phyloP scores from a whole-genome alignment of 2,329 filamentous ascomycete species.

The Pseudocercospora ulei region DNA sequence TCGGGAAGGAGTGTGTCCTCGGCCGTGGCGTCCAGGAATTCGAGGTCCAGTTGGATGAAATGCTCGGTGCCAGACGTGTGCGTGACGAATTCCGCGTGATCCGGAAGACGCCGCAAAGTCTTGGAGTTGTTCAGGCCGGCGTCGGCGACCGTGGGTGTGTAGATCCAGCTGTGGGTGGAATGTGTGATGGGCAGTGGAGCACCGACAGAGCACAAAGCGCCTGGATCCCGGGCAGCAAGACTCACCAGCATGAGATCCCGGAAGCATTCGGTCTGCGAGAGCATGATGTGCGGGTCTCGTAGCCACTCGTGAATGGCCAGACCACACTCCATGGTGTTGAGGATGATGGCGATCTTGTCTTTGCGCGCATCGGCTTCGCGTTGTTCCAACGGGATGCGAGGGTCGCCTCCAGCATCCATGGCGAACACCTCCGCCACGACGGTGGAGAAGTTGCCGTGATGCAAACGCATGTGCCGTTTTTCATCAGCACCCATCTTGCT shows the following conservation, averaged over 20 bases:
- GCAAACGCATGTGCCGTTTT: slow-evolving; percentile 19
- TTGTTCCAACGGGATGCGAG: slow-evolving; percentile 35
- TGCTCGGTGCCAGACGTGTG: slow-evolving; percentile 33
- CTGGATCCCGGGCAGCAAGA: slow-evolving; percentile 37
- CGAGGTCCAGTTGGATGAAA: slow-evolving; percentile 36
- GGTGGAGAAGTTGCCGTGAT: slow-evolving; percentile 33
- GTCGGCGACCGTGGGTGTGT: slow-evolving; percentile 31
- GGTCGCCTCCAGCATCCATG: slow-evolving; percentile 39
- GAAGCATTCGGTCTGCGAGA: slow-evolving; percentile 36
- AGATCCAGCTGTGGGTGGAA: slow-evolving; percentile 25
- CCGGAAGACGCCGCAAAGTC: slow-evolving; percentile 28
- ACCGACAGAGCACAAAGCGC: slow-evolving; percentile 36
- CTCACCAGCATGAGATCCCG: slow-evolving; percentile 37
- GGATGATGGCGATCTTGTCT: slow-evolving; percentile 38
- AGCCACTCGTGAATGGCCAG: slow-evolving; percentile 32
- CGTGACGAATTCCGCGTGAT: slow-evolving; percentile 19
- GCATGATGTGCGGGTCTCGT: slow-evolving; percentile 21
- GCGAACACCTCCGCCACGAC: slow-evolving; percentile 36
- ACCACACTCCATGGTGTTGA: slow-evolving; percentile 37
- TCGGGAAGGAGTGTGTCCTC: slow-evolving; percentile 20
- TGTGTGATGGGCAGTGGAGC: slow-evolving; percentile 27
- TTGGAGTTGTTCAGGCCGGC: slow-evolving; percentile 32
- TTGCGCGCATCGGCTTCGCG: slow-evolving; percentile 38
- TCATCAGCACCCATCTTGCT: slow-evolving; percentile 26
- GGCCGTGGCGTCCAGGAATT: slow-evolving; percentile 33